A percentile compares a stretch with the other conserved stretches of the same genome.
These are phyloP conservation scores for Leccinum barrowsii DNA, from an alignment of 768 basidiomycete species.

Conservation along the genomic window DNA sequence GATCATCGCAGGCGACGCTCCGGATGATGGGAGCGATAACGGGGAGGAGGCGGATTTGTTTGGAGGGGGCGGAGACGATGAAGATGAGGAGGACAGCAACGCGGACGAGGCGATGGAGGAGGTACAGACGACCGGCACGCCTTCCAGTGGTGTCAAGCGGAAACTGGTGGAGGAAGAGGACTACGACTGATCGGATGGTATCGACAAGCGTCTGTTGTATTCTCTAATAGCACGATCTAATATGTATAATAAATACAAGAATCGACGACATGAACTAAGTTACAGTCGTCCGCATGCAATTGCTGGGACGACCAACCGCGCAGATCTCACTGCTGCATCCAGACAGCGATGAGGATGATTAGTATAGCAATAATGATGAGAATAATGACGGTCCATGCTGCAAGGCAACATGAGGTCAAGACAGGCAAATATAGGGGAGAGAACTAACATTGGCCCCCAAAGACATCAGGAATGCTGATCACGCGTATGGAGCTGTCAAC, in stretches of 20 bases:
- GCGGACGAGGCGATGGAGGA: constrained; percentile 75
- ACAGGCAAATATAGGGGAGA: constrained; percentile 22
- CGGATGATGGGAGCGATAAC: constrained; percentile 67
- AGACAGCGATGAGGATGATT: constrained; percentile 40
- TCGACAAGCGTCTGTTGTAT: constrained; percentile 9
- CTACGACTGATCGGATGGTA: constrained; percentile 52
- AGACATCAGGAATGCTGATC: constrained; percentile 62
- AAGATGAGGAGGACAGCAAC: constrained; percentile 56
- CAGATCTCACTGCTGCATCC: constrained; percentile 28
- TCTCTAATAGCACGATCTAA: constrained; percentile 20
- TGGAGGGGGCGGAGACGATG: constrained; percentile 65
- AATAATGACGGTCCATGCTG: constrained; percentile 41
- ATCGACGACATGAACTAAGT: constrained; percentile 1
- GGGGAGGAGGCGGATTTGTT: constrained; percentile 78
- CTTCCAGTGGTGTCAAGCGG: constrained; percentile 67
- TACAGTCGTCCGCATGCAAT: neutral
- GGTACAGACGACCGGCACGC: constrained; percentile 50
- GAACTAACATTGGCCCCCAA: constrained; percentile 51
- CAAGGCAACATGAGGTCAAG: constrained; percentile 24
- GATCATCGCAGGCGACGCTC: constrained; percentile 32
- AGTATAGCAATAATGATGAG: constrained; percentile 42
- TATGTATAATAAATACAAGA: constrained; percentile 28
- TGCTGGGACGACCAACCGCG: neutral
- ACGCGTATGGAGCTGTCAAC: constrained; percentile 86
- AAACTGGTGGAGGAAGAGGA: constrained; percentile 86